A percentile compares a stretch with the other conserved stretches of the same genome.
These are phyloP conservation scores for Podila minutissima DNA, from an alignment of 192 early-diverging fungal genomes.

Conservation along the genomic window DNA sequence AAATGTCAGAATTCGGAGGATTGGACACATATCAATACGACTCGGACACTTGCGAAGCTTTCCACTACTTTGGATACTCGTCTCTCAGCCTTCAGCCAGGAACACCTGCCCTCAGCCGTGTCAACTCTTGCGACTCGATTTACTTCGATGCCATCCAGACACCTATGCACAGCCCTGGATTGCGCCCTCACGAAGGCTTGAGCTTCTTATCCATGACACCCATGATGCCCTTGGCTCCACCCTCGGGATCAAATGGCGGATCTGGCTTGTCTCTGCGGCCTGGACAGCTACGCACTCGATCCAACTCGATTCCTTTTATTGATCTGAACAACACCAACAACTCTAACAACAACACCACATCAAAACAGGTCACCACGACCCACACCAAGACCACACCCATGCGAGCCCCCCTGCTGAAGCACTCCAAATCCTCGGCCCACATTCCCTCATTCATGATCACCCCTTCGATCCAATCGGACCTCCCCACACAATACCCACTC, in stretches of 20 bases:
- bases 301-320: constrained; percentile 39
- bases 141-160: constrained; percentile 45
- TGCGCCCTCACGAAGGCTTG: constrained; percentile 48
- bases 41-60: constrained; percentile 37
- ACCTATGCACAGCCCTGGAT: constrained; percentile 33
- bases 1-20: constrained; percentile 39
- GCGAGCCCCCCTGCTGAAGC: constrained; percentile 27
- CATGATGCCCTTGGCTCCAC: constrained; percentile 48
- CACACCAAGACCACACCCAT: constrained; percentile 21
- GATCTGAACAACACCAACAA: constrained; percentile 17
- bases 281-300: constrained; percentile 19
- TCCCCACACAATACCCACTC: constrained; percentile 43
- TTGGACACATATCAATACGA: constrained; percentile 25
- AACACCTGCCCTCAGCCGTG: constrained; percentile 45
- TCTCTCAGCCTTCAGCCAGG: constrained; percentile 23
- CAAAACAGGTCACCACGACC: background rate
- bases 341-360: background rate
- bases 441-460: constrained; percentile 50
- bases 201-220: constrained; percentile 49
- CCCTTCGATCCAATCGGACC: constrained; percentile 40
- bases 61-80: constrained; percentile 51
- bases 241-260: constrained; percentile 3
- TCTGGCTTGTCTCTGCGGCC: constrained; percentile 23
- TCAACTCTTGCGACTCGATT: constrained; percentile 51
- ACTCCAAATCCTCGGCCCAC: constrained; percentile 40